Percentiles rank a stretch among this genome's conserved stretches.
phyloP scores from a whole-genome alignment of 768 basidiomycete genomes.

The Mrakia gelida region DNA sequence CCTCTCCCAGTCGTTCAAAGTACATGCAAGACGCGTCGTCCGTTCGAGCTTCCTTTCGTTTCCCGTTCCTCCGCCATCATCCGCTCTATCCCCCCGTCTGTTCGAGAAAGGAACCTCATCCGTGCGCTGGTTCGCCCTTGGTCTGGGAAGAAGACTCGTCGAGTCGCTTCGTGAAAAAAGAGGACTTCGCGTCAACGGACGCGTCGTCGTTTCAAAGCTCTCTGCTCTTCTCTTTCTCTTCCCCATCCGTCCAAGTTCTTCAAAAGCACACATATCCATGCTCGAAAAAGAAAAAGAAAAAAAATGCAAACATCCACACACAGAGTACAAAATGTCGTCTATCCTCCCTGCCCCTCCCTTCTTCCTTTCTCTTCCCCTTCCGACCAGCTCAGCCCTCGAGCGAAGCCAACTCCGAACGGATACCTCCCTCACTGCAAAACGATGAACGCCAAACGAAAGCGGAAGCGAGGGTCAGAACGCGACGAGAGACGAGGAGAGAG shows the following conservation, averaged over 20 bases:
- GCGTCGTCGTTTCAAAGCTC: too few species aligned
- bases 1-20: too few species aligned
- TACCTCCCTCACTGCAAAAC: constrained; percentile 58
- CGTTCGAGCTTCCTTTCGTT: too few species aligned
- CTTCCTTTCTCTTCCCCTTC: not conserved
- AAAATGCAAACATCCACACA: not conserved
- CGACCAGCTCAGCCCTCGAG: constrained; percentile 36
- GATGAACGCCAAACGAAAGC: not conserved
- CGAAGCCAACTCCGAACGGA: constrained; percentile 67
- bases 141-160: too few species aligned
- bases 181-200: too few species aligned
- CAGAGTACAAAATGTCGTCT: too few species aligned
- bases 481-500: not conserved
- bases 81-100: too few species aligned
- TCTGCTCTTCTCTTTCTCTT: not conserved
- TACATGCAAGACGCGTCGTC: too few species aligned
- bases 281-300: not conserved
- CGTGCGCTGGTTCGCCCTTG: too few species aligned
- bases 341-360: not conserved
- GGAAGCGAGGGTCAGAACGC: not conserved
- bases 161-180: too few species aligned
- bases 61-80: too few species aligned
- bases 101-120: too few species aligned
- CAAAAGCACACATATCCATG: not conserved
- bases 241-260: not conserved